Evolutionary conservation across 1,284 basidiomycete species (phyloP).

Genomic region (Trichosporon faecale): DNA sequence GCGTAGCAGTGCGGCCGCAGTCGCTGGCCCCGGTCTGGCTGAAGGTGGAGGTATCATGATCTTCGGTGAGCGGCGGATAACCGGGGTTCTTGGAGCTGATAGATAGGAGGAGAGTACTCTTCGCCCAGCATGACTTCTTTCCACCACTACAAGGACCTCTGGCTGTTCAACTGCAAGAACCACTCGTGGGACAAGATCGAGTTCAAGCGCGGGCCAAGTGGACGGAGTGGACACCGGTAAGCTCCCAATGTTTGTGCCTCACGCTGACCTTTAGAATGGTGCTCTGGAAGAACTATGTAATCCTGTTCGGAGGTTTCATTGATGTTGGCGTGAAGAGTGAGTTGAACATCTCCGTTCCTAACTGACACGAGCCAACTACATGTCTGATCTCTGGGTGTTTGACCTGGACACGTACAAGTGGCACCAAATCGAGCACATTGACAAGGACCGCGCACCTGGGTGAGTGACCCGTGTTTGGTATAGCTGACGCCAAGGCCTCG

Average conservation of each 20-base stretch:
- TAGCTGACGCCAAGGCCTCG: slow-evolving; percentile 59
- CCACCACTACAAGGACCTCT: slow-evolving; percentile 83
- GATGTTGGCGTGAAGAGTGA: slow-evolving; percentile 73
- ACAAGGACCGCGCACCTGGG: slow-evolving; percentile 64
- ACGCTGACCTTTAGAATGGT: slow-evolving; percentile 68
- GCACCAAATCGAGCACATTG: slow-evolving; percentile 72
- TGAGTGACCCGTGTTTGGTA: slow-evolving; percentile 4
- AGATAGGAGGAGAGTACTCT: slow-evolving; percentile 74
- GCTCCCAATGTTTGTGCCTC: no score
- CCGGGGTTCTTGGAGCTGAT: slow-evolving; percentile 9
- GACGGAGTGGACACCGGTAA: slow-evolving; percentile 77
- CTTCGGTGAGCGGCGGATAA: slow-evolving; percentile 60
- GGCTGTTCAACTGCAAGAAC: slow-evolving; percentile 40
- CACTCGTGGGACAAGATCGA: slow-evolving; percentile 88
- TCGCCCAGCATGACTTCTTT: slow-evolving; percentile 81
- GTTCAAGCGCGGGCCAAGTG: slow-evolving; percentile 74
- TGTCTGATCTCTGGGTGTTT: slow-evolving; percentile 85
- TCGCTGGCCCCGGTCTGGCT: slow-evolving; percentile 59
- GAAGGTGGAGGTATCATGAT: slow-evolving; percentile 80
- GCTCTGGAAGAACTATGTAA: slow-evolving; percentile 80
- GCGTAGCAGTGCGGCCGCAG: slow-evolving; percentile 76
- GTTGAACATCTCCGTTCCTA: slow-evolving; percentile 22
- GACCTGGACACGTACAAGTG: slow-evolving; percentile 85
- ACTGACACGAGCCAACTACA: slow-evolving; percentile 64
- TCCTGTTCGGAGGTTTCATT: slow-evolving; percentile 84